phyloP scores from a whole-genome alignment of 108 stramenopile genomes.

The Phaeodactylum tricornutum region DNA sequence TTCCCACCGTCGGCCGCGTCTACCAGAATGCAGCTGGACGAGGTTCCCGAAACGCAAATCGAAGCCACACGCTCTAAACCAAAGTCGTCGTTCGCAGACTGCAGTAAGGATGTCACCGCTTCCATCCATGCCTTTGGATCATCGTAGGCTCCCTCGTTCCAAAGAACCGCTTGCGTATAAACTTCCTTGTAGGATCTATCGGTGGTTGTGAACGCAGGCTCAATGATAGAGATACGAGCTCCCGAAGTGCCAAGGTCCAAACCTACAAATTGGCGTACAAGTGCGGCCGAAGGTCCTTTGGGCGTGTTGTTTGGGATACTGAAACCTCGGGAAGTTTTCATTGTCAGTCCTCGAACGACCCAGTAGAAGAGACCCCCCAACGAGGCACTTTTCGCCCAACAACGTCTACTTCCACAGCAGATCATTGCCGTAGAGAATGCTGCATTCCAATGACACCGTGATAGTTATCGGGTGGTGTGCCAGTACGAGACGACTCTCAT shows the following conservation, averaged over 20 bases:
- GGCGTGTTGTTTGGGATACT: too few relatives aligned
- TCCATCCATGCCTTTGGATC: constrained; percentile 54
- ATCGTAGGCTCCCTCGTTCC: constrained; percentile 48
- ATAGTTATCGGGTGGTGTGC: too few relatives aligned
- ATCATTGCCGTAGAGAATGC: too few relatives aligned
- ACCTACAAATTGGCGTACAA: constrained; percentile 22
- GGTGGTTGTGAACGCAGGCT: constrained; percentile 10
- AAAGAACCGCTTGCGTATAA: constrained; percentile 43
- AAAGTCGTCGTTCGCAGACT: constrained; percentile 15
- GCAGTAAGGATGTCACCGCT: constrained; percentile 44
- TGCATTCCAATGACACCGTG: too few relatives aligned
- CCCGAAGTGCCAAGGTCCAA: constrained; percentile 72
- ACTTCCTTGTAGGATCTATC: constrained; percentile 31
- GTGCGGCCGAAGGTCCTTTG: too few relatives aligned
- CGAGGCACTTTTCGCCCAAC: too few relatives aligned
- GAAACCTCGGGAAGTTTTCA: too few relatives aligned
- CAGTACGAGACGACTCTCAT: too few relatives aligned
- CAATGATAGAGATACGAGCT: constrained; percentile 63
- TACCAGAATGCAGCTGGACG: constrained; percentile 64
- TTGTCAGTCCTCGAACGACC: too few relatives aligned
- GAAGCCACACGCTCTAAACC: constrained; percentile 31
- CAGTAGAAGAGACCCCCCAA: too few relatives aligned
- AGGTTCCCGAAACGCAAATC: constrained; percentile 78
- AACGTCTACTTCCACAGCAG: too few relatives aligned
- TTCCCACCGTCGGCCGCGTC: constrained; percentile 21